A percentile compares a stretch with the other conserved stretches of the same genome.
Evolutionary conservation across 495 filamentous ascomycete genomes (phyloP).

Genomic region (Xylaria nigripes): DNA sequence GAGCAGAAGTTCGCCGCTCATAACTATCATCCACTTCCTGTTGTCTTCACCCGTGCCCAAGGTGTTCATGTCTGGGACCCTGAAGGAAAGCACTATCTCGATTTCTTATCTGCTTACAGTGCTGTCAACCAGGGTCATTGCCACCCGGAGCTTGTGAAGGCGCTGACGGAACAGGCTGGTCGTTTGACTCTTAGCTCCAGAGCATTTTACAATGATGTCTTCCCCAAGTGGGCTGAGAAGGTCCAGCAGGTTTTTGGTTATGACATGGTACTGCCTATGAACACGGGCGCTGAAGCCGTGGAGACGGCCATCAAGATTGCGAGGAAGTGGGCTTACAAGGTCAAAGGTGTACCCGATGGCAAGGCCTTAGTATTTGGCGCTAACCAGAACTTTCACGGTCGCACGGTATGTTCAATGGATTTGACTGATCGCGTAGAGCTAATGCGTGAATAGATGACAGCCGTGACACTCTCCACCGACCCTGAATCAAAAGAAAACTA

Average conservation of each 20-base stretch:
- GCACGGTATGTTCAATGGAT: conserved; percentile 59
- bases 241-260: conserved; percentile 81
- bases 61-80: conserved; percentile 94
- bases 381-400: conserved; percentile 90
- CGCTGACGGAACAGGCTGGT: conserved; percentile 81
- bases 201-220: conserved; percentile 98
- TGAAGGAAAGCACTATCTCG: conserved; percentile 92
- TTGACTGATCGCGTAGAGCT: conserved; percentile 10
- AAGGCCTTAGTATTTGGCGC: conserved; percentile 80
- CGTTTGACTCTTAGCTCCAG: conserved; percentile 88
- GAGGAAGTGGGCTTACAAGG: conserved; percentile 97
- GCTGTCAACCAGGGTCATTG: conserved; percentile 99
- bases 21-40: conserved; percentile 96
- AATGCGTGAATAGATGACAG: conserved; percentile 62
- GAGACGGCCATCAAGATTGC: conserved; percentile 98
- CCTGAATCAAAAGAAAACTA: conserved; percentile 95
- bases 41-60: conserved; percentile 76
- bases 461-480: conserved; percentile 89
- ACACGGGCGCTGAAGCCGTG: conserved; percentile 97
- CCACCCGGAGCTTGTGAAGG: conserved; percentile 88
- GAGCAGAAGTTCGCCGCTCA: conserved; percentile 87
- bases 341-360: conserved; percentile 80
- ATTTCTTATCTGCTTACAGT: conserved; percentile 96
- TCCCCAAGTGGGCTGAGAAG: conserved; percentile 91
- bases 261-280: conserved; percentile 99